Conservation (phyloP, 1,284 basidiomycete genomes). For the Sutorius eximius region DNA sequence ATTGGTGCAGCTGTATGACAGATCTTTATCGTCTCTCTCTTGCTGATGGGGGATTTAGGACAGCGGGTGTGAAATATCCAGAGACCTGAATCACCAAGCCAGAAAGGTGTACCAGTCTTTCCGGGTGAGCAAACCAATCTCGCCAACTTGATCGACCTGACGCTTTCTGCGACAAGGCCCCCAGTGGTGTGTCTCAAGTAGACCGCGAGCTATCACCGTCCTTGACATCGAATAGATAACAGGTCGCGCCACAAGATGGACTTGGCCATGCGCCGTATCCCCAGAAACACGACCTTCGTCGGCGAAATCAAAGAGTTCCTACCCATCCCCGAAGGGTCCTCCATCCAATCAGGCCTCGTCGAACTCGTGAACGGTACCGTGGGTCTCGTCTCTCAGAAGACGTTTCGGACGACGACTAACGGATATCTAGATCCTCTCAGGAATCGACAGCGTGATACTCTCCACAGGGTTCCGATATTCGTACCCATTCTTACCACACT, state of each 20-base stretch:
- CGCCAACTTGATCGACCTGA: background rate
- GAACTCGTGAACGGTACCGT: constrained; percentile 9
- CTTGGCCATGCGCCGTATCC: background rate
- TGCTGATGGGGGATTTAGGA: constrained; percentile 3
- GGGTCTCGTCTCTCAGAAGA: background rate
- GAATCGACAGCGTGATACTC: constrained; percentile 6
- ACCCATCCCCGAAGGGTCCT: background rate
- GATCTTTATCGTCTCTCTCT: background rate
- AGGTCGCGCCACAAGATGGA: background rate
- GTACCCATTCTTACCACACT: constrained; percentile 9
- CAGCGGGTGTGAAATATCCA: constrained; percentile 18
- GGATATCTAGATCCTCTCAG: background rate
- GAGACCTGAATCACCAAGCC: constrained; percentile 12
- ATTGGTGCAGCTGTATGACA: constrained; percentile 38
- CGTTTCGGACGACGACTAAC: background rate
- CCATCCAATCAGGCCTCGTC: constrained; percentile 5
- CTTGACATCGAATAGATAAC: constrained; percentile 1
- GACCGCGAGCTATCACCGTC: background rate
- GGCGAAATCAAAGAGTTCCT: constrained; percentile 18
- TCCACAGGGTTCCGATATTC: constrained; percentile 3
- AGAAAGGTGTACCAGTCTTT: constrained; percentile 13
- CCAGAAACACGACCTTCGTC: constrained; percentile 14
- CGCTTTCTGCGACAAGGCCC: background rate
- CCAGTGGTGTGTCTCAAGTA: constrained; percentile 1
- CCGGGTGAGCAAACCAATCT: constrained; percentile 9